phyloP scores from a whole-genome alignment of 306 rosid species.

The Oxytropis ochrocephala region DNA sequence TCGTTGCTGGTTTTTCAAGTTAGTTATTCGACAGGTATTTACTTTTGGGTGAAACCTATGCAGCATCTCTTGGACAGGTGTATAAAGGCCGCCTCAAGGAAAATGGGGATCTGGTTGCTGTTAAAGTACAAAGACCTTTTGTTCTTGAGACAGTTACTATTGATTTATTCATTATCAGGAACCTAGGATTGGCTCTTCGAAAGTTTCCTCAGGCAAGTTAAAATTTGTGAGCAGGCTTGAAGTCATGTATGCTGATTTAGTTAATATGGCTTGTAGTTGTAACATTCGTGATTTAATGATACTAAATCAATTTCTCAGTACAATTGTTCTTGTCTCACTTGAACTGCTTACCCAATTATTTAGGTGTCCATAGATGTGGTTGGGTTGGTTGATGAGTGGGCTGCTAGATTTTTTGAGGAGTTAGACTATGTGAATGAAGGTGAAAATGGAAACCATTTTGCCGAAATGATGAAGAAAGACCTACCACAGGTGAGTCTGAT shows the following conservation, averaged over 20 bases:
- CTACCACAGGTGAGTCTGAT: constrained; percentile 75
- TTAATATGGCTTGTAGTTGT: background rate
- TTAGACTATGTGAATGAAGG: constrained; percentile 93
- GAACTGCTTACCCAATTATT: constrained; percentile 14
- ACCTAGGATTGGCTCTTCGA: constrained; percentile 81
- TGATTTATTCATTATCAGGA: constrained; percentile 79
- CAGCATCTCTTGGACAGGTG: constrained; percentile 99
- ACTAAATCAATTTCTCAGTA: constrained; percentile 14
- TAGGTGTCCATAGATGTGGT: constrained; percentile 95
- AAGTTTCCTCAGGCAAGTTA: constrained; percentile 85
- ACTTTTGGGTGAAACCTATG: constrained; percentile 29
- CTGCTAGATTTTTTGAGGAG: constrained; percentile 97
- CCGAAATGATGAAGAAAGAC: constrained; percentile 97
- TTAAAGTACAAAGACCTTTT: constrained; percentile 97
- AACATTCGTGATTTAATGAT: constrained; percentile 4
- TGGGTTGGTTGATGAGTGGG: constrained; percentile 99
- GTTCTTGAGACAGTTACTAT: constrained; percentile 96
- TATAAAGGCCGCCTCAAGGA: constrained; percentile 89
- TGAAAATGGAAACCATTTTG: constrained; percentile 79
- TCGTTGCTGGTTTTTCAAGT: constrained; percentile 21
- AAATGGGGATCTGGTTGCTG: constrained; percentile 95
- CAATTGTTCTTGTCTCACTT: constrained; percentile 8
- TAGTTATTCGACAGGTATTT: constrained; percentile 13
- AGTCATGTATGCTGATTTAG: background rate
- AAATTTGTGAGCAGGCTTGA: constrained; percentile 15